Evolutionary conservation across 2,329 filamentous ascomycete genomes (phyloP).

Genomic region (Graphilbum fragrans): DNA sequence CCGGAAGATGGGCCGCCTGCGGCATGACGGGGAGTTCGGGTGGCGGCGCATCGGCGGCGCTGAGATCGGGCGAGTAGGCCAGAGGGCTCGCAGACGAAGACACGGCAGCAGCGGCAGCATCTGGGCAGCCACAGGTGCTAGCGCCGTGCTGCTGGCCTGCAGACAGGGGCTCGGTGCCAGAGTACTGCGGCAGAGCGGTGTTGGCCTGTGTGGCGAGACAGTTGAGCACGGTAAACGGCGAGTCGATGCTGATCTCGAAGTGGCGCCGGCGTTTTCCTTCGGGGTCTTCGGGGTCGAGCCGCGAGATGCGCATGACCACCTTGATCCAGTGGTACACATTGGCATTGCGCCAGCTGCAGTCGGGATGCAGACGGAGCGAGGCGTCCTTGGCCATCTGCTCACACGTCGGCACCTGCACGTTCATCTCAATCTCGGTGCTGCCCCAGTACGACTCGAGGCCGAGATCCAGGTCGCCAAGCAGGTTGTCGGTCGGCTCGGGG

Average conservation of each 20-base stretch:
- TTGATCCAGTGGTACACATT: slow-evolving; percentile 97
- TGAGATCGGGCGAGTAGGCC: slow-evolving; percentile 10
- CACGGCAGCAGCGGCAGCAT: slow-evolving; percentile 28
- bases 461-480: slow-evolving; percentile 68
- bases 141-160: slow-evolving; percentile 28
- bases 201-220: slow-evolving; percentile 90
- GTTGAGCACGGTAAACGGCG: slow-evolving; percentile 83
- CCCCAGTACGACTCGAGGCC: slow-evolving; percentile 63
- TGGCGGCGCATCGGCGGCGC: slow-evolving; percentile 24
- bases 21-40: slow-evolving; percentile 32
- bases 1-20: slow-evolving; percentile 40
- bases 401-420: slow-evolving; percentile 82
- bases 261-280: slow-evolving; percentile 63
- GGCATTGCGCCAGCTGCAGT: slow-evolving; percentile 88
- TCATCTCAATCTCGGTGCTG: slow-evolving; percentile 89
- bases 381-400: slow-evolving; percentile 70
- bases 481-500: slow-evolving; percentile 49
- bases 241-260: slow-evolving; percentile 95
- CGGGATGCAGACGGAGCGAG: slow-evolving; percentile 59
- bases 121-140: slow-evolving; percentile 40
- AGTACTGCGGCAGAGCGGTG: slow-evolving; percentile 72
- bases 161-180: slow-evolving; percentile 35
- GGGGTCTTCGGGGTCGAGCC: slow-evolving; percentile 66
- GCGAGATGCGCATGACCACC: slow-evolving; percentile 87
- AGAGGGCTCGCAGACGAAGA: slow-evolving; percentile 50